Conservation (phyloP, 2,329 filamentous ascomycete species). For the Periconia macrospinosa region DNA sequence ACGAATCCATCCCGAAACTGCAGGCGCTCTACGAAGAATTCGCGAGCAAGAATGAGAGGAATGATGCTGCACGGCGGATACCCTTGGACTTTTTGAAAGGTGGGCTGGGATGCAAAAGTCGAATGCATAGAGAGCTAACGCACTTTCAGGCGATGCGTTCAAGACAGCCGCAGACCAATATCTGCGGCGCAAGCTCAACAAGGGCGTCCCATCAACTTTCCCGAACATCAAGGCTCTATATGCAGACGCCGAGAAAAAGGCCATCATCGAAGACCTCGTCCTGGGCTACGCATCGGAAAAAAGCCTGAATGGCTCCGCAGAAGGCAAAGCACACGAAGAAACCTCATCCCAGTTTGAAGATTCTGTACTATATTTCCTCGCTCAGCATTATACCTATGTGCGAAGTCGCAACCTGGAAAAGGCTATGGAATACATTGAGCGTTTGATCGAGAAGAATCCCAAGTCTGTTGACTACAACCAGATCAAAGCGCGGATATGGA, state of each 20-base stretch:
- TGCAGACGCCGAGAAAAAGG: conserved; percentile 73
- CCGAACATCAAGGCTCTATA: conserved; percentile 96
- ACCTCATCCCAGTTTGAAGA: conserved; percentile 66
- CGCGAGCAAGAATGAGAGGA: conserved; percentile 76
- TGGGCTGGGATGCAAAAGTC: conserved; percentile 28
- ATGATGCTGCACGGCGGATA: conserved; percentile 82
- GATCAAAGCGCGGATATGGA: conserved; percentile 93
- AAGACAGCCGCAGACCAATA: conserved; percentile 76
- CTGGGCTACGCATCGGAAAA: conserved; percentile 73
- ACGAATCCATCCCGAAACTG: conserved; percentile 67
- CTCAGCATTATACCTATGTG: conserved; percentile 95
- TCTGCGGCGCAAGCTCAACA: conserved; percentile 80
- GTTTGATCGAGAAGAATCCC: conserved; percentile 76
- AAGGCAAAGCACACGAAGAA: conserved; percentile 55
- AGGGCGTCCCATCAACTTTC: conserved; percentile 93
- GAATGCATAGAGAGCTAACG: neutral
- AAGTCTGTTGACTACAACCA: conserved; percentile 89
- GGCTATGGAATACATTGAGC: conserved; percentile 80
- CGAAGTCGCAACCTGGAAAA: conserved; percentile 81
- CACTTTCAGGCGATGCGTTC: conserved; percentile 72
- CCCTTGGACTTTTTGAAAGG: conserved; percentile 86
- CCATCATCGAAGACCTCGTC: conserved; percentile 73
- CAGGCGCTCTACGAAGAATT: conserved; percentile 81
- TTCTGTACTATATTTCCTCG: conserved; percentile 87
- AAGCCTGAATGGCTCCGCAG: conserved; percentile 53